Conservation (phyloP, 2,329 filamentous ascomycete genomes). For the Fusarium hainanense region DNA sequence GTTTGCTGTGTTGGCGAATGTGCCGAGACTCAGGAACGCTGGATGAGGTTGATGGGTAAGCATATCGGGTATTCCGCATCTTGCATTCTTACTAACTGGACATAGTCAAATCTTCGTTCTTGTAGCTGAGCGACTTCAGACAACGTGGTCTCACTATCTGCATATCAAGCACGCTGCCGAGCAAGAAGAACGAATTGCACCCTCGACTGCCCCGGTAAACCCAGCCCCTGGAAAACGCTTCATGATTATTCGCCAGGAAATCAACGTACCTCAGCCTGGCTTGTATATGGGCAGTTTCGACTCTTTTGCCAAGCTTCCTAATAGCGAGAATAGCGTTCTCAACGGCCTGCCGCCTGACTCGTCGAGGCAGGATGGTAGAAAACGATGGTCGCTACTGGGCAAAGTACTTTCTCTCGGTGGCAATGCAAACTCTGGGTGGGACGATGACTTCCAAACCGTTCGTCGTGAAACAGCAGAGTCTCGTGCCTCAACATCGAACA, state of each 20-base stretch:
- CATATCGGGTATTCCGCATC: not conserved
- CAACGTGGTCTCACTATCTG: constrained; percentile 82
- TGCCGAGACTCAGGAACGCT: constrained; percentile 78
- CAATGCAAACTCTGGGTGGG: constrained; percentile 43
- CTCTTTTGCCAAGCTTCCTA: constrained; percentile 51
- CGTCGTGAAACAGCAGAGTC: constrained; percentile 63
- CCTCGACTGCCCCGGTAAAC: constrained; percentile 83
- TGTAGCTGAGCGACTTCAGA: constrained; percentile 74
- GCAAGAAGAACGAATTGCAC: constrained; percentile 62
- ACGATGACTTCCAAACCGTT: constrained; percentile 62
- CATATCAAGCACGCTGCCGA: constrained; percentile 77
- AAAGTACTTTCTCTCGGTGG: constrained; percentile 64
- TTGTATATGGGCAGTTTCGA: constrained; percentile 62
- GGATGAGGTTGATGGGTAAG: constrained; percentile 75
- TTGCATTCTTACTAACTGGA: constrained; percentile 40
- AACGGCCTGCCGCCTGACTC: constrained; percentile 44
- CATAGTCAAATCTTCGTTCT: constrained; percentile 74
- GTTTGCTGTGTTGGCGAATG: constrained; percentile 88
- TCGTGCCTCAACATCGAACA: constrained; percentile 50
- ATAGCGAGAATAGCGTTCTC: constrained; percentile 38
- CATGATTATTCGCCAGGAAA: constrained; percentile 87
- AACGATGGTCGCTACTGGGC: constrained; percentile 71
- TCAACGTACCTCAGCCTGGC: constrained; percentile 59
- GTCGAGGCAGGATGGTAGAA: constrained; percentile 61
- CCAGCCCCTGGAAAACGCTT: constrained; percentile 88